Evolutionary conservation across 1,139 yeast species (phyloP).

Genomic region (Wickerhamomyces sp.): DNA sequence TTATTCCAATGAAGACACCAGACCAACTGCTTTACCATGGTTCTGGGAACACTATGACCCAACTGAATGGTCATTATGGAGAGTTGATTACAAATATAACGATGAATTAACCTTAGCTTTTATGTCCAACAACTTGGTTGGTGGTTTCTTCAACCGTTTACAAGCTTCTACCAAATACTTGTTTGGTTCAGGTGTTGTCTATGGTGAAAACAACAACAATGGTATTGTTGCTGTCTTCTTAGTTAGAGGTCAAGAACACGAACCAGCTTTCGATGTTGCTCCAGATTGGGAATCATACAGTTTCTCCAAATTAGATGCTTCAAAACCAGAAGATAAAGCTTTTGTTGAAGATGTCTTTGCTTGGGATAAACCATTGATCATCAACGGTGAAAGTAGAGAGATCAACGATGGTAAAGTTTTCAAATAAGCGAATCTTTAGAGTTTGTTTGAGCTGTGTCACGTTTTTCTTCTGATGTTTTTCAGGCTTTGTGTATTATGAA

Average conservation of each 20-base stretch:
- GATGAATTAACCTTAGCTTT: slow-evolving; percentile 95
- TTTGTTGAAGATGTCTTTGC: slow-evolving; percentile 76
- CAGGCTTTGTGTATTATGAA: neutral
- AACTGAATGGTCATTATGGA: slow-evolving; percentile 92
- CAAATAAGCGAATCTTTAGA: neutral
- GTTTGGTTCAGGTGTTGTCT: slow-evolving; percentile 91
- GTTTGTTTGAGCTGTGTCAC: neutral
- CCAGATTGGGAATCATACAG: slow-evolving; percentile 96
- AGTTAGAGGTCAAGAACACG: slow-evolving; percentile 89
- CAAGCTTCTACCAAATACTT: slow-evolving; percentile 87
- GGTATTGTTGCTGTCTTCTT: slow-evolving; percentile 95
- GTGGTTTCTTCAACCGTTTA: slow-evolving; percentile 98
- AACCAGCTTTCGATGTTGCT: slow-evolving; percentile 95
- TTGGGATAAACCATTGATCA: slow-evolving; percentile 73
- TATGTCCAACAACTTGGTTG: slow-evolving; percentile 97
- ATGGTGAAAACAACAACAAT: slow-evolving; percentile 98
- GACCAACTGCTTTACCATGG: slow-evolving; percentile 93
- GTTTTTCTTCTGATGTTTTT: neutral
- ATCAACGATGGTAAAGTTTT: slow-evolving; percentile 2
- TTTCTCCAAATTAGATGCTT: slow-evolving; percentile 62
- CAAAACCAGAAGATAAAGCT: slow-evolving; percentile 63
- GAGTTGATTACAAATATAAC: slow-evolving; percentile 94
- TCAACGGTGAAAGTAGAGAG: slow-evolving; percentile 53
- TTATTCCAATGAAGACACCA: slow-evolving; percentile 97
- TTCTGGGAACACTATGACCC: slow-evolving; percentile 96